Evolutionary conservation across 768 basidiomycete genomes (phyloP), one percentile per base, ranked within the genome.

Genomic region (Basidioascus undulatus): DNA sequence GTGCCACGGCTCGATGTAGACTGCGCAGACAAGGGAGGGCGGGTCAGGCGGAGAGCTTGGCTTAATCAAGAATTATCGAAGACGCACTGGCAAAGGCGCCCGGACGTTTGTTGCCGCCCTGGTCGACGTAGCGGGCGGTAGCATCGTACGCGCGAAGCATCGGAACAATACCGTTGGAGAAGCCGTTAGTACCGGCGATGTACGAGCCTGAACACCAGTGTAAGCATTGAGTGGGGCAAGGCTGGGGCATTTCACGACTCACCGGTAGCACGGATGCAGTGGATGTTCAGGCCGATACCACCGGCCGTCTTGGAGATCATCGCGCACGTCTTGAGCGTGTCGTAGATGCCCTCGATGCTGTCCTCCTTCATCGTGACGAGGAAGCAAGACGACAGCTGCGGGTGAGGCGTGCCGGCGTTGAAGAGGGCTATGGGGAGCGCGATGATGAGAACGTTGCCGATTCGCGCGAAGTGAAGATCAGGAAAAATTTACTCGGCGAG

Each of bases 251-350:
- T 16, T 27, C 16, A 37, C 24, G 32, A 40, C 5, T 40, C n/a
- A 38, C 81, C 82, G 33, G 81, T 94, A 11, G 89, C 86, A 40
- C 92, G 77, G 50, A 98, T 94, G 58, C 77, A 79, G 63, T 94
- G 86, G 47, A 98, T 92, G 59, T 67, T 82, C 46, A 98, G 62
- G 39, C 92, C 92, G 56, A 96, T 94, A 40, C 92, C 92, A 52
- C 92, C 92, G 20, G 92, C 92, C 5, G 86, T 92, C 66, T 98
- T 96, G 55, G 84, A 89, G 58, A 98, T 98, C 79, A 94, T 81
- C 4, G 92, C 92, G 55, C 92, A 96, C 46, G 71, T 81, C 67
- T 94, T 96, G 50, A 98, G 66, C 1, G 92, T 96, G 51, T 96
- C 89, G 57, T 96, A 98, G 60, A 98, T 96, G 16, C 92, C 92